Conservation (phyloP, 805 yeast genomes). For the Zygoascus flipseniorum region DNA sequence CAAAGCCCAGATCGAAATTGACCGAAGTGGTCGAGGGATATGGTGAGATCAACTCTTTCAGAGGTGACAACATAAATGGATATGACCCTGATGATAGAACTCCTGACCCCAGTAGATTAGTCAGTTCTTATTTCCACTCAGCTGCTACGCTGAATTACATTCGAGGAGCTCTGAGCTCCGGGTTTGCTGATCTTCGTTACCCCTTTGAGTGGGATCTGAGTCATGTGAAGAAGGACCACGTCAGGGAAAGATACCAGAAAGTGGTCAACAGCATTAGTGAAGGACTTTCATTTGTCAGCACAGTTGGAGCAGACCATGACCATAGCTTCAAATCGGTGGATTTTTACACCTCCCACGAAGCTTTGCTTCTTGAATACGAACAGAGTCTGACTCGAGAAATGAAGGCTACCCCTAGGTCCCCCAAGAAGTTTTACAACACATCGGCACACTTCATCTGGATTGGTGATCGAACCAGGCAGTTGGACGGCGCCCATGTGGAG, state of each 20-base stretch:
- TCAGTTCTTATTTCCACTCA: constrained; percentile 36
- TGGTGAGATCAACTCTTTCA: constrained; percentile 32
- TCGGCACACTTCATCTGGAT: constrained; percentile 38
- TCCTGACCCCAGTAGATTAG: constrained; percentile 35
- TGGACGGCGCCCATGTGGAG: constrained; percentile 39
- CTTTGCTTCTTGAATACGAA: constrained; percentile 34
- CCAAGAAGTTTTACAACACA: constrained; percentile 30
- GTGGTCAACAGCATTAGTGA: constrained; percentile 31
- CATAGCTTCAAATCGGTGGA: constrained; percentile 27
- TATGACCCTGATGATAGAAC: constrained; percentile 31
- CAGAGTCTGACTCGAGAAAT: constrained; percentile 31
- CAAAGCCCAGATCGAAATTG: constrained; percentile 36
- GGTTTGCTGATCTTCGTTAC: constrained; percentile 34
- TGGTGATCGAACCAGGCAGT: constrained; percentile 37
- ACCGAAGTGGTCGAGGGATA: constrained; percentile 34
- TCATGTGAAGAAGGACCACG: constrained; percentile 31
- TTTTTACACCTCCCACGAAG: constrained; percentile 36
- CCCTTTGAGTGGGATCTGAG: constrained; percentile 36
- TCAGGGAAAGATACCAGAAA: constrained; percentile 31
- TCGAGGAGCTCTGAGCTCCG: constrained; percentile 27
- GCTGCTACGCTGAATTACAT: constrained; percentile 37
- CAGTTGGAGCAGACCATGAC: constrained; percentile 30
- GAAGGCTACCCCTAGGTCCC: constrained; percentile 13
- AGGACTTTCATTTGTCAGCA: constrained; percentile 31
- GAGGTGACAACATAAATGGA: constrained; percentile 38